Evolutionary conservation across 352 stramenopile species (phyloP).

Genomic region (Pythium periplocum): DNA sequence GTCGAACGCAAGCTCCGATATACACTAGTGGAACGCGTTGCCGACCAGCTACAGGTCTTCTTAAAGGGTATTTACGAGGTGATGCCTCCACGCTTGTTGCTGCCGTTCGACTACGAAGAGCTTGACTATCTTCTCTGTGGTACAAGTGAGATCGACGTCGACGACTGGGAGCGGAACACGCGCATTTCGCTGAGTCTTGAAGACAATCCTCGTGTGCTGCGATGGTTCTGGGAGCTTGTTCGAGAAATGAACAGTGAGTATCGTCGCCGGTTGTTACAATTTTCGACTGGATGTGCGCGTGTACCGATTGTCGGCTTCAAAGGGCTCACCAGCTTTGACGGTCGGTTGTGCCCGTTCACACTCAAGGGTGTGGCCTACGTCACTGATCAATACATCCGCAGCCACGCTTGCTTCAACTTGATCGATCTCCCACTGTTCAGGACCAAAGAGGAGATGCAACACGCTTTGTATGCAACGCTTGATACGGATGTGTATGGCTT

Average conservation of each 20-base stretch:
- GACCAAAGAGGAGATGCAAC: conserved; percentile 14
- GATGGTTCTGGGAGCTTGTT: conserved; percentile 97
- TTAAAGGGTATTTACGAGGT: conserved; percentile 95
- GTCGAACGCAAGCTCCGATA: conserved; percentile 78
- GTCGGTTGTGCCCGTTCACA: conserved; percentile 66
- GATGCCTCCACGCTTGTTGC: conserved; percentile 91
- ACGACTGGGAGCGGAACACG: conserved; percentile 93
- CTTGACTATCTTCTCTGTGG: conserved; percentile 96
- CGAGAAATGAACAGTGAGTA: conserved; percentile 82
- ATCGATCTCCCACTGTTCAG: conserved; percentile 17
- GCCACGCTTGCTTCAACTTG: conserved; percentile 25
- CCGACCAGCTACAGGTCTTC: conserved; percentile 46
- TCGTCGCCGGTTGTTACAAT: conserved; percentile 66
- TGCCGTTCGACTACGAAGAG: conserved; percentile 97
- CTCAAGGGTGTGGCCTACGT: conserved; percentile 35
- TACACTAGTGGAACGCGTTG: conserved; percentile 49
- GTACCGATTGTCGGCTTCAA: conserved; percentile 74
- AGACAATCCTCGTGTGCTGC: conserved; percentile 22
- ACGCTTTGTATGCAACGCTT: conserved; percentile 16
- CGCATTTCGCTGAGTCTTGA: conserved; percentile 37
- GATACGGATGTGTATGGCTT: conserved; percentile 21
- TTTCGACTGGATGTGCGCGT: conserved; percentile 71
- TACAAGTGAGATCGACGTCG: conserved; percentile 92
- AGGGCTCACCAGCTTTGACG: conserved; percentile 77
- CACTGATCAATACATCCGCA: conserved; percentile 18